Base-by-base conservation (phyloP, 2,329 filamentous ascomycete genomes). In the Fusarium marasasianum region DNA sequence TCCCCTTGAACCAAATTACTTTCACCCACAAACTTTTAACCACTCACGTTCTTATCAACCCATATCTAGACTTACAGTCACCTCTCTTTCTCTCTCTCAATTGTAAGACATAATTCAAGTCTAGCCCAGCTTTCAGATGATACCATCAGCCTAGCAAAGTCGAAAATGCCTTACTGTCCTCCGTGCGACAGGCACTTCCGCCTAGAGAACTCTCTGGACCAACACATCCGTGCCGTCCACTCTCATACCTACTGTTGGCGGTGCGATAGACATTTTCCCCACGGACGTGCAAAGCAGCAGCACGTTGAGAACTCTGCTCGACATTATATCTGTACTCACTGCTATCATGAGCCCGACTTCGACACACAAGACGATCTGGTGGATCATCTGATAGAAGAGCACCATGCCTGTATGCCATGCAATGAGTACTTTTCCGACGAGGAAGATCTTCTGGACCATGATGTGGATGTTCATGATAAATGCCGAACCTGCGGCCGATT, bases 401-500 rank as follows among this genome's bases (percentile, higher is more conserved):
- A 70, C 11, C 29, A 65, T 20, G 45, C 31, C 5, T 70, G 67
- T 43, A 8, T 64, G 3, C 11, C 20, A 3, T 70, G 67, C 5
- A 10, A 48, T 3, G 29, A 57, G 2, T n/a, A 35, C 11, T 69
- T 69, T 8, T 29, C 31, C 20, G 9, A 44, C 4, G n/a, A 63
- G 2, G 24, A 56, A 3, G 15, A 22, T 3, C 40, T 63, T 8
- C 12, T 41, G 3, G 29, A 68, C 12, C 75, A 79, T 41, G 55
- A 72, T 12, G 48, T 64, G 2, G 29, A 48, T 0, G 22, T 48
- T 7, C 77, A 79, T 15, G 24, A 74, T 33, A 63, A 51, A 50
- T 79, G 77, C 58, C 15, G 20, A 2, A 44, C n/a, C 1, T 78
- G 77, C n/a, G 15, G 14, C 9, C 15, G 33, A 5, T 63, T 37